These are phyloP conservation scores for Cytospora mali DNA, from an alignment of 2,329 filamentous ascomycete species.

Conservation along the genomic window DNA sequence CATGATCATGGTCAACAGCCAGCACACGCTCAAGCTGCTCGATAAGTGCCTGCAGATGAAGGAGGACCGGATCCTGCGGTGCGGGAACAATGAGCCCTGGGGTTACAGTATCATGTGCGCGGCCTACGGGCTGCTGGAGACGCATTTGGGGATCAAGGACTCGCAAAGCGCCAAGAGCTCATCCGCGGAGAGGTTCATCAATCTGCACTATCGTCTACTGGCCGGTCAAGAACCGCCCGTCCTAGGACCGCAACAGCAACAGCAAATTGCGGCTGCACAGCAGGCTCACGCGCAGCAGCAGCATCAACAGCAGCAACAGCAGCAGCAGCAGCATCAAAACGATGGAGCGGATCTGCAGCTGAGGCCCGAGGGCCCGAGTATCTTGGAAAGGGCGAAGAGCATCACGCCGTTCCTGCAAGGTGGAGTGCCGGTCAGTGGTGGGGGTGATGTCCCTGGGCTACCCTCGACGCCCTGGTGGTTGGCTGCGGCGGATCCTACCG, in stretches of 20 bases:
- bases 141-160: constrained; percentile 60
- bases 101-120: constrained; percentile 66
- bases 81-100: constrained; percentile 66
- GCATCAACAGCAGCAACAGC: constrained; percentile 17
- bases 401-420: constrained; percentile 26
- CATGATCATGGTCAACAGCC: constrained; percentile 64
- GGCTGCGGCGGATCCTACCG: constrained; percentile 29
- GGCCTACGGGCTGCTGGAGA: constrained; percentile 60
- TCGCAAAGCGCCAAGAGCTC: constrained; percentile 59
- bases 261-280: constrained; percentile 33
- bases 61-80: constrained; percentile 62
- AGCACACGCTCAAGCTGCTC: constrained; percentile 62
- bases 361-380: constrained; percentile 21
- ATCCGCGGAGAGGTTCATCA: constrained; percentile 61
- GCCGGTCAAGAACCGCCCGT: constrained; percentile 55
- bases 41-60: constrained; percentile 64
- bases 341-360: constrained; percentile 12
- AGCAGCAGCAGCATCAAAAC: constrained; percentile 17
- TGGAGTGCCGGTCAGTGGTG: constrained; percentile 13
- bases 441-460: constrained; percentile 23
- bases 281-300: constrained; percentile 15
- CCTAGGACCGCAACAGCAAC: constrained; percentile 36
- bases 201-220: constrained; percentile 59
- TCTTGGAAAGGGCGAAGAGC: constrained; percentile 26
- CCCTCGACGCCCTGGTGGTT: constrained; percentile 35